Evolutionary conservation across 1,284 basidiomycete species (phyloP), one percentile per base, ranked within the genome.

Genomic region (Pascua sp.): DNA sequence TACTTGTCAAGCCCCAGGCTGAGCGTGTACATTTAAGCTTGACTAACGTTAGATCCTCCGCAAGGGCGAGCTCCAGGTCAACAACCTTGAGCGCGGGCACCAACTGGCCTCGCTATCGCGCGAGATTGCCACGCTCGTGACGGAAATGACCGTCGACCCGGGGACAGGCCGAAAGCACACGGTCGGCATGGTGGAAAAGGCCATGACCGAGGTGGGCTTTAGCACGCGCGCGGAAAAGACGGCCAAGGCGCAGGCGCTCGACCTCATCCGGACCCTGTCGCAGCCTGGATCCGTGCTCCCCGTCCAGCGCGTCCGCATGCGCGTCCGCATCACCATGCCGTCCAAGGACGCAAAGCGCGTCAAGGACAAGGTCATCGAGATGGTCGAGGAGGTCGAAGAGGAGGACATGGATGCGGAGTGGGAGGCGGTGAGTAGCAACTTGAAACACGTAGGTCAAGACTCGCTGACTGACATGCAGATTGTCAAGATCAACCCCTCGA

Each of bases 141-240:
- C 92, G 1, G 91, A 94, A 77, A 94, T 93, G 81, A 96, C 90
- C 58, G 92, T 98, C 40, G 94, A 98, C 69, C 96, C 95, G 1
- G 78, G 81, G 4, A 95, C 91, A 4, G 87, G 92, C 69, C 81
- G 87, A 24, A 92, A 93, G 5, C 94, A 97, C 75, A 89, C 93
- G 2, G 91, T 95, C 47, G 89, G 90, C 17, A 92, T 98, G 81
- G 91, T 99, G 61, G 96, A 99, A 72, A 98, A 98, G 78, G 94
- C 93, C 0, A 95, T 99, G 91, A 80, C 85, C 24, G 94, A 98
- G 73, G 86, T 91, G 8, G 93, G 94, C 11, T 96, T 89, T 77
- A 93, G 89, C 64, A 87, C 96, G 42, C 90, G 91, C 70, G 83
- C 84, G 36, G 86, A 87, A 58, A 96, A 96, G 80, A 89, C 84